Evolutionary conservation across 2,329 filamentous ascomycete genomes (phyloP).

Genomic region (Drechslerella coelobrocha): DNA sequence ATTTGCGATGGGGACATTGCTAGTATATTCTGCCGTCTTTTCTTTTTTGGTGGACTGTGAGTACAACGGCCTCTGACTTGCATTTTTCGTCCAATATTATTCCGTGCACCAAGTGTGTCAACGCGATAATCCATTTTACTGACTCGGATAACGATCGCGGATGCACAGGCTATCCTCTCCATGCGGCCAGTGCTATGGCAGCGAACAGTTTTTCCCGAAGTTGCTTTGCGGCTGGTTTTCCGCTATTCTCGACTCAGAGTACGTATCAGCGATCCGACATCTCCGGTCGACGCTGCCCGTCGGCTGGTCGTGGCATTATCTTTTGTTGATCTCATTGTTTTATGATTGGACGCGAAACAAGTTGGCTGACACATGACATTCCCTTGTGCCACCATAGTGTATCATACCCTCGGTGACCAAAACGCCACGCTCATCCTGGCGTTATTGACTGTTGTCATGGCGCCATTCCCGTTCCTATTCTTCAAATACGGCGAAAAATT

Average conservation of each 20-base stretch:
- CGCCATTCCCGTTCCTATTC: conserved; percentile 65
- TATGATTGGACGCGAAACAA: background rate
- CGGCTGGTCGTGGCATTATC: background rate
- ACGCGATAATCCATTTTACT: conserved; percentile 59
- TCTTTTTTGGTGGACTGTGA: conserved; percentile 76
- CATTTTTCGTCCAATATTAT: conserved; percentile 55
- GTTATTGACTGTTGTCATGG: conserved; percentile 68
- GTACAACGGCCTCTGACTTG: conserved; percentile 14
- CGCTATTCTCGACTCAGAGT: conserved; percentile 72
- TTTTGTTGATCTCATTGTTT: background rate
- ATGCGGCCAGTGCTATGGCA: conserved; percentile 78
- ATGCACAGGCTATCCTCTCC: conserved; percentile 70
- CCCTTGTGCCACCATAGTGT: conserved; percentile 61
- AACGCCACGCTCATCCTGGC: conserved; percentile 72
- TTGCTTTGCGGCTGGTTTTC: conserved; percentile 78
- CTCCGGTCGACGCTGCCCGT: conserved; percentile 60
- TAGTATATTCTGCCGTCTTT: conserved; percentile 83
- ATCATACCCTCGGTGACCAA: conserved; percentile 70
- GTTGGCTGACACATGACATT: conserved; percentile 13
- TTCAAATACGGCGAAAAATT: conserved; percentile 67
- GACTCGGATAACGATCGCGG: conserved; percentile 68
- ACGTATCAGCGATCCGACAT: conserved; percentile 58
- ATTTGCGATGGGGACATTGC: conserved; percentile 74
- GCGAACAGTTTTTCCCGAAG: conserved; percentile 83
- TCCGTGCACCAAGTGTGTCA: background rate